Conservation (phyloP, 2,329 filamentous ascomycete genomes). For the Arachnomyces sp. region DNA sequence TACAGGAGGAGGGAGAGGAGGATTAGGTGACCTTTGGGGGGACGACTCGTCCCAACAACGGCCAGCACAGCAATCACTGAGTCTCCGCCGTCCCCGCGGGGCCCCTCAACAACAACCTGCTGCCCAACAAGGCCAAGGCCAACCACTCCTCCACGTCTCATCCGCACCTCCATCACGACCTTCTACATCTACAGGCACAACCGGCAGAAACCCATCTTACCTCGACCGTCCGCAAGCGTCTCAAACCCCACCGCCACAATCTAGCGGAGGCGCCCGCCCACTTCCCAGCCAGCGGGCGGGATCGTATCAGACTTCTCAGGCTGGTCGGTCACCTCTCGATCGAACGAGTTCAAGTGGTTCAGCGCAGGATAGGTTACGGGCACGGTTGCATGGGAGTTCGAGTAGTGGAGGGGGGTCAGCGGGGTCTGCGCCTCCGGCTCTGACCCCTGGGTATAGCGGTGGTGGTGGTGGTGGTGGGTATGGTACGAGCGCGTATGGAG, state of each 20-base stretch:
- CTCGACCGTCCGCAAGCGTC: conserved; percentile 14
- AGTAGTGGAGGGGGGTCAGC: conserved; percentile 9
- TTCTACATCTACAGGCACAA: conserved; percentile 3
- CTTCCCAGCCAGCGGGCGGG: conserved; percentile 65
- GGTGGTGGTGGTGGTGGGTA: conserved; percentile 1
- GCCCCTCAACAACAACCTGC: conserved; percentile 2
- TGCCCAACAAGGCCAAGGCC: neutral
- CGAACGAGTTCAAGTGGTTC: conserved; percentile 41
- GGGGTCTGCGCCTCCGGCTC: conserved; percentile 25
- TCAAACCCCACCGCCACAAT: conserved; percentile 19
- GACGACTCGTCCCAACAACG: conserved; percentile 29
- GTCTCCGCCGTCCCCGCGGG: conserved; percentile 29
- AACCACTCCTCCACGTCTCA: conserved; percentile 10
- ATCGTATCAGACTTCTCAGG: conserved; percentile 57
- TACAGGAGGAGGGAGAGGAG: conserved; percentile 34
- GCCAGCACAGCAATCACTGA: conserved; percentile 27
- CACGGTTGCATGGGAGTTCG: conserved; percentile 64
- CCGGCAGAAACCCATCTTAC: conserved; percentile 2
- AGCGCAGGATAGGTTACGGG: conserved; percentile 75
- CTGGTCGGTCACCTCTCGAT: conserved; percentile 30
- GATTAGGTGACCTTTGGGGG: conserved; percentile 53
- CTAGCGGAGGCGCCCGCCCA: conserved; percentile 44
- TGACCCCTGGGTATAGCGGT: conserved; percentile 13
- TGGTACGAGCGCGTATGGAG: conserved; percentile 2
- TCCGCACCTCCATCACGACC: conserved; percentile 12